A percentile compares a stretch with the other conserved stretches of the same genome.
Conservation (phyloP, 352 stramenopile genomes). For the Thalassiosira livingstoniorum region DNA sequence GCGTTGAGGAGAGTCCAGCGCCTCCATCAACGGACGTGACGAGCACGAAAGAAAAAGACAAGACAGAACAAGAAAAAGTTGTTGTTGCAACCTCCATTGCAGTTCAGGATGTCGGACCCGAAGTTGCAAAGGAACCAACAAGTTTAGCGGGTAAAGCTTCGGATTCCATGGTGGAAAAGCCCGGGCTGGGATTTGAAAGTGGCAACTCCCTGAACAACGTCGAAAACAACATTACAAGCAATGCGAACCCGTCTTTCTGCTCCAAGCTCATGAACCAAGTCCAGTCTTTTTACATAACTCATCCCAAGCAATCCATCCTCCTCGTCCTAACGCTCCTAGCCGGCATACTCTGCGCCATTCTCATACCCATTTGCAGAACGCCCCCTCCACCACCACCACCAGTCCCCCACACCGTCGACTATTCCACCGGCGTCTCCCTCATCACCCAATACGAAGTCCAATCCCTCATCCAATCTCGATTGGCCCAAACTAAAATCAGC, state of each 20-base stretch:
- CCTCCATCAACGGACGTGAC: no score
- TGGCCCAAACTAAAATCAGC: conserved; percentile 9
- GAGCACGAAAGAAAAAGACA: no score
- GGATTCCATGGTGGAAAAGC: no score
- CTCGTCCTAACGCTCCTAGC: conserved; percentile 1
- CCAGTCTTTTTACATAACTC: background rate
- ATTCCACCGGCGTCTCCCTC: conserved; percentile 11
- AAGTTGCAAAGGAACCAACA: no score
- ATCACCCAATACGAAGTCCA: conserved; percentile 14
- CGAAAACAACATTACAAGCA: background rate
- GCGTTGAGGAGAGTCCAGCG: no score
- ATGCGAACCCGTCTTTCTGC: background rate
- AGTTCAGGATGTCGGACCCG: no score
- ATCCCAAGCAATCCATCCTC: background rate
- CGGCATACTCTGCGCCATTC: background rate
- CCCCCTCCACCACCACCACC: background rate
- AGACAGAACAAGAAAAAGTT: no score
- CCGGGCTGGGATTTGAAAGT: no score
- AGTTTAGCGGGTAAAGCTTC: no score
- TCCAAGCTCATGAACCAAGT: background rate
- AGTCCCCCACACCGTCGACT: background rate
- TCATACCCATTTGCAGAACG: background rate
- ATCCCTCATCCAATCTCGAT: conserved; percentile 4
- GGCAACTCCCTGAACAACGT: no score
- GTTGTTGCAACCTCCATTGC: no score